phyloP scores from a whole-genome alignment of 352 stramenopile genomes.

The Blastocystis sp. region DNA sequence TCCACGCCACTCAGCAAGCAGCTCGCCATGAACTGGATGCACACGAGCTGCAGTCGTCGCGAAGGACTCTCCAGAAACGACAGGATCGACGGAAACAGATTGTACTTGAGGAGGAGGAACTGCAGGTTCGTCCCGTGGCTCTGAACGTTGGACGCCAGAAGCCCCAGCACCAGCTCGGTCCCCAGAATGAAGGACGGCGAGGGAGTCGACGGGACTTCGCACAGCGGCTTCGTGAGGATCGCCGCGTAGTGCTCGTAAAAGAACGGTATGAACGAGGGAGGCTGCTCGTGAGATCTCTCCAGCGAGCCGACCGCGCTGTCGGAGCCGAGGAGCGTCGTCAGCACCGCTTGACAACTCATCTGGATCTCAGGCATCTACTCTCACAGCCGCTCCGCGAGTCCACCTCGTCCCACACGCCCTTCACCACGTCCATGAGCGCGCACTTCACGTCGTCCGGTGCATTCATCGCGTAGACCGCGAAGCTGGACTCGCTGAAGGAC shows the following conservation, averaged over 20 bases:
- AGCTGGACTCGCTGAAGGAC: not conserved
- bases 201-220: not conserved
- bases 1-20: not conserved
- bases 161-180: not conserved
- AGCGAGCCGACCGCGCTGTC: not conserved
- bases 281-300: not conserved
- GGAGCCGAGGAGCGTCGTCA: not conserved
- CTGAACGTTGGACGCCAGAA: not conserved
- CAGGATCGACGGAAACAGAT: slow-evolving; percentile 18
- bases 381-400: not conserved
- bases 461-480: not conserved
- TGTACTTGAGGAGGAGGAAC: slow-evolving; percentile 24
- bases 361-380: not conserved
- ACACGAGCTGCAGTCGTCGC: not conserved
- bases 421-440: not conserved
- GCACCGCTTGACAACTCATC: not conserved
- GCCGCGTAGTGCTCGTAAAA: slow-evolving; percentile 6
- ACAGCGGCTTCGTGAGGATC: not conserved
- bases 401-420: not conserved
- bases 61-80: not conserved
- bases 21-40: slow-evolving; percentile 6
- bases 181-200: not conserved
- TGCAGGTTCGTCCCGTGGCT: slow-evolving; percentile 10
- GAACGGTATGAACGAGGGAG: not conserved
- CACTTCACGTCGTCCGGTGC: not conserved